phyloP scores from a whole-genome alignment of 106 monocot genomes.

The Acanthochlamys bracteata region DNA sequence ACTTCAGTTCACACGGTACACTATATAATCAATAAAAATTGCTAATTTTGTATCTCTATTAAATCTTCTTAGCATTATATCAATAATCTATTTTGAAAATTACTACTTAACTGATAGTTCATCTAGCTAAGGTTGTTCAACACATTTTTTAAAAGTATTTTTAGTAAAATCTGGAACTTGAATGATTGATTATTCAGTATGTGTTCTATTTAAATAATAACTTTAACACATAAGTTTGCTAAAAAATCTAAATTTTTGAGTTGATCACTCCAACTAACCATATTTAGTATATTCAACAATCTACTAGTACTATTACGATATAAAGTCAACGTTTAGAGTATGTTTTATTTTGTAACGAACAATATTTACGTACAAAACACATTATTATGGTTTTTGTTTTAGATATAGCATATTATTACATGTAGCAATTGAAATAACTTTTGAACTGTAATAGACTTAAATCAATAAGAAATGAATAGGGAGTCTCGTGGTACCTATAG shows the following conservation, averaged over 20 bases:
- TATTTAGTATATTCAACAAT: too few relatives aligned
- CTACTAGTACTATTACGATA: too few relatives aligned
- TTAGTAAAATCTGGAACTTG: neutral
- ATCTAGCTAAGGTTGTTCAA: neutral
- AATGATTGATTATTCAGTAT: neutral
- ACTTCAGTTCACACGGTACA: neutral
- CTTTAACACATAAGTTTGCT: neutral
- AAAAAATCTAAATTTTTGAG: neutral
- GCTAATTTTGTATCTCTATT: neutral
- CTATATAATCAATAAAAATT: slow-evolving; percentile 1
- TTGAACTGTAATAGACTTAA: too few relatives aligned
- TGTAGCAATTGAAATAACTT: too few relatives aligned
- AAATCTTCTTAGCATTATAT: neutral
- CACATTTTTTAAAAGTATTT: neutral
- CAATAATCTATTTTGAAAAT: neutral
- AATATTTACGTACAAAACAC: too few relatives aligned
- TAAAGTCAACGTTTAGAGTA: too few relatives aligned
- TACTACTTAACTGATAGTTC: neutral
- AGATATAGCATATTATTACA: too few relatives aligned
- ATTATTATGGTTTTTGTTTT: too few relatives aligned
- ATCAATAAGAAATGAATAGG: too few relatives aligned
- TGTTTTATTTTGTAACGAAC: too few relatives aligned
- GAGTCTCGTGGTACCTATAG: too few relatives aligned
- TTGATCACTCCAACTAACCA: neutral
- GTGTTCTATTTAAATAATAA: neutral